These are phyloP conservation scores for Epichloe uncinata DNA, from an alignment of 2,329 filamentous ascomycete species.

Conservation along the genomic window DNA sequence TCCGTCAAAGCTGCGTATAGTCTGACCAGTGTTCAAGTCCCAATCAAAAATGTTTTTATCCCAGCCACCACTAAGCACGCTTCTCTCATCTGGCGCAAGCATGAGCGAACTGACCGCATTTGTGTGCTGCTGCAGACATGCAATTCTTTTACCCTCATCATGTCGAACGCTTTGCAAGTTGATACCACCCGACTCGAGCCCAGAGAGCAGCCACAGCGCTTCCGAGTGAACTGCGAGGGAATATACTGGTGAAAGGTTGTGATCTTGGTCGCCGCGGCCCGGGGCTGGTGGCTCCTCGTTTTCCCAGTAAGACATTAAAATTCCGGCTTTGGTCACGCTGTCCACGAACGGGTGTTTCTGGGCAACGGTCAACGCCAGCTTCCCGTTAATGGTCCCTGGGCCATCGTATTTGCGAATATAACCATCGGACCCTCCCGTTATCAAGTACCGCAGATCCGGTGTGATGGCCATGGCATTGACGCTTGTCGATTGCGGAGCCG, in stretches of 20 bases:
- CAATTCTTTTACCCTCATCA: constrained; percentile 84
- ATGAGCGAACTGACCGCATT: constrained; percentile 84
- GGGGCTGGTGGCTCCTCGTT: constrained; percentile 62
- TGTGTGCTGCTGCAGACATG: constrained; percentile 67
- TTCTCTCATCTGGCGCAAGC: constrained; percentile 72
- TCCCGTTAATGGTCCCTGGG: constrained; percentile 86
- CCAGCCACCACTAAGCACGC: constrained; percentile 86
- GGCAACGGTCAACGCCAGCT: constrained; percentile 83
- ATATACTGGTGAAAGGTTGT: constrained; percentile 77
- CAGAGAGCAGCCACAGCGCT: constrained; percentile 82
- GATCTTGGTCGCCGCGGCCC: constrained; percentile 38
- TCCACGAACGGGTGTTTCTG: constrained; percentile 96
- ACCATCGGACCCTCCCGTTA: constrained; percentile 85
- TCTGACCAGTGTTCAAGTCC: constrained; percentile 79
- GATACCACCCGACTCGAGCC: constrained; percentile 80
- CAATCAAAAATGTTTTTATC: constrained; percentile 90
- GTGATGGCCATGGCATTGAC: constrained; percentile 89
- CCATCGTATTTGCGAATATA: constrained; percentile 98
- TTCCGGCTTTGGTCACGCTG: constrained; percentile 88
- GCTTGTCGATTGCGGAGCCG: constrained; percentile 87
- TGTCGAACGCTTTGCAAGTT: constrained; percentile 89
- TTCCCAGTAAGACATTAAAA: constrained; percentile 95
- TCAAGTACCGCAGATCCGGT: constrained; percentile 87
- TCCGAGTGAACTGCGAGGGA: constrained; percentile 83
- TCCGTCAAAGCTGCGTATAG: constrained; percentile 62